Evolutionary conservation across 805 yeast species (phyloP).

Genomic region (Lachancea cidri): DNA sequence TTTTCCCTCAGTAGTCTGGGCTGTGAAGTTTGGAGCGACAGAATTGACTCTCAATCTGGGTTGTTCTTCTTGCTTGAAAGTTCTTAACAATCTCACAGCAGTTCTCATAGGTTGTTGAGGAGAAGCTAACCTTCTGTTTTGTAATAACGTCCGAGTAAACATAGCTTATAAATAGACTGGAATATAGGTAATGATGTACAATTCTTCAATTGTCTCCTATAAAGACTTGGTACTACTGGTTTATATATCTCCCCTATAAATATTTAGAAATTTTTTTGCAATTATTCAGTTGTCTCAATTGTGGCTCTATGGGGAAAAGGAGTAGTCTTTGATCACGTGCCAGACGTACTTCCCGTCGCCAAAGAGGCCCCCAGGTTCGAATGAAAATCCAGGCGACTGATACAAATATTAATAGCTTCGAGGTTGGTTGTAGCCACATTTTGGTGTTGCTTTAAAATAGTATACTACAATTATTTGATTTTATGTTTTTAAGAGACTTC

Average conservation of each 20-base stretch:
- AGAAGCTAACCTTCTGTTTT: slow-evolving; percentile 22
- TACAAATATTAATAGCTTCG: too few relatives aligned
- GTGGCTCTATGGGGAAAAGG: neutral
- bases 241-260: neutral
- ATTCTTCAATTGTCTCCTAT: too few relatives aligned
- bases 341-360: neutral
- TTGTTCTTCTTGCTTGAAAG: slow-evolving; percentile 49
- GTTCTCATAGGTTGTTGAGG: slow-evolving; percentile 18
- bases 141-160: slow-evolving; percentile 28
- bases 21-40: slow-evolving; percentile 81
- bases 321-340: neutral
- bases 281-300: neutral
- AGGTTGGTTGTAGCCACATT: too few relatives aligned
- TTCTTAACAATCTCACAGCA: slow-evolving; percentile 35
- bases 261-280: neutral
- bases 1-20: slow-evolving; percentile 76
- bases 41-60: slow-evolving; percentile 73
- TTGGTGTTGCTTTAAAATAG: too few relatives aligned
- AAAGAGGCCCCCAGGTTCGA: too few relatives aligned
- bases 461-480: too few relatives aligned
- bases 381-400: too few relatives aligned
- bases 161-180: too few relatives aligned
- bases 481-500: too few relatives aligned
- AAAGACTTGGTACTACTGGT: too few relatives aligned
- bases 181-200: too few relatives aligned